Evolutionary conservation across 1,139 yeast species (phyloP).

Genomic region (Scheffersomyces segobiensis): DNA sequence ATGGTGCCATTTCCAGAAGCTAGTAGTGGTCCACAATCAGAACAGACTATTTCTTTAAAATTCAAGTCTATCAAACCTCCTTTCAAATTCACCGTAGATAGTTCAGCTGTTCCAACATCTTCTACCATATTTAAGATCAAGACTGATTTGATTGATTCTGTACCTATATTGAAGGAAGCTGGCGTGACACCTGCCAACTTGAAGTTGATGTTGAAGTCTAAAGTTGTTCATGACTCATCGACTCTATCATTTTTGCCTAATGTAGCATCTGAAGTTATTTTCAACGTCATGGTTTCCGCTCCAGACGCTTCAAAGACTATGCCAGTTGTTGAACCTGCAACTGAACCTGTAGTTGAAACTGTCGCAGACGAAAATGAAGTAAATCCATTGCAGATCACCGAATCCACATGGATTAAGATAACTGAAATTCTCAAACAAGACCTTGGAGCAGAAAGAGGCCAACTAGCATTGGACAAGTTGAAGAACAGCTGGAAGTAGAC

Average conservation of each 20-base stretch:
- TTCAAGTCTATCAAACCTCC: conserved; percentile 50
- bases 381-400: conserved; percentile 15
- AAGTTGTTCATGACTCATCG: conserved; percentile 43
- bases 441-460: conserved; percentile 27
- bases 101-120: conserved; percentile 23
- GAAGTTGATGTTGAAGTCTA: conserved; percentile 44
- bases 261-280: conserved; percentile 20
- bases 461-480: conserved; percentile 32
- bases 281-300: conserved; percentile 41
- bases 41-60: conserved; percentile 17
- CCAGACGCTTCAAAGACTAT: conserved; percentile 9
- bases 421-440: conserved; percentile 29
- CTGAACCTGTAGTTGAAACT: neutral
- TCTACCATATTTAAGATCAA: conserved; percentile 38
- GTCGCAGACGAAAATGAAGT: conserved; percentile 5
- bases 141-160: conserved; percentile 26
- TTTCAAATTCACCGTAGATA: conserved; percentile 32
- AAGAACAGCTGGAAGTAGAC: conserved; percentile 39
- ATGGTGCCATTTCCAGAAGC: conserved; percentile 28
- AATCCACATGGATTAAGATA: conserved; percentile 34
- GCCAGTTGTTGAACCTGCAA: conserved; percentile 4
- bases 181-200: conserved; percentile 31
- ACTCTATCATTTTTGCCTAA: conserved; percentile 23
- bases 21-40: conserved; percentile 1
- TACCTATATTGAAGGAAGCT: conserved; percentile 22